A percentile compares a stretch with the other conserved stretches of the same genome.
phyloP scores from a whole-genome alignment of 805 yeast species.

The Saccharomycopsis fodiens region DNA sequence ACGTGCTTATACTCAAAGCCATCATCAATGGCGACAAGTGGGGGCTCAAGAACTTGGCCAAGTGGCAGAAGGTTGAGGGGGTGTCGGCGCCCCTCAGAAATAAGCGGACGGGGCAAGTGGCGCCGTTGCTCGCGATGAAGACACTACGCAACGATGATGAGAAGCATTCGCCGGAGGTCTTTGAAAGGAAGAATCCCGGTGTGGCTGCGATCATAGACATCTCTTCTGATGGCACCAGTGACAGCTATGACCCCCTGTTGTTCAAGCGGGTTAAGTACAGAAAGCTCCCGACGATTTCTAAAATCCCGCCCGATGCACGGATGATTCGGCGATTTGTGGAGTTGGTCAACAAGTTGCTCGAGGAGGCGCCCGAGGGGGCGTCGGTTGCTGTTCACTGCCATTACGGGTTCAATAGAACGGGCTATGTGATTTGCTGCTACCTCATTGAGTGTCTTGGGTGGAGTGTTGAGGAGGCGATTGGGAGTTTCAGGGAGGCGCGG shows the following conservation, averaged over 20 bases:
- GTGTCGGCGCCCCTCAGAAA: constrained; percentile 38
- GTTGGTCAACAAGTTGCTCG: constrained; percentile 41
- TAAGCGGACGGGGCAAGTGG: constrained; percentile 27
- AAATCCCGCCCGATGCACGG: constrained; percentile 59
- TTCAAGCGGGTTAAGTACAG: constrained; percentile 49
- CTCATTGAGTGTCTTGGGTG: constrained; percentile 53
- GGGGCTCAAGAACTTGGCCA: constrained; percentile 69
- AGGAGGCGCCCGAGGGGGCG: constrained; percentile 27
- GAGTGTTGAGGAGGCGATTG: constrained; percentile 55
- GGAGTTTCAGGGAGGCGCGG: constrained; percentile 48
- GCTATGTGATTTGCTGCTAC: constrained; percentile 64
- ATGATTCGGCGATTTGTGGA: constrained; percentile 51
- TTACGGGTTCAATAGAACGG: constrained; percentile 76
- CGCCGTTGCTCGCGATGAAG: constrained; percentile 64
- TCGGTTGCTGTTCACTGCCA: constrained; percentile 68
- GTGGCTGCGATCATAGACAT: constrained; percentile 60
- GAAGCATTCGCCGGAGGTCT: constrained; percentile 46
- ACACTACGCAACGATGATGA: constrained; percentile 60
- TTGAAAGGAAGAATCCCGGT: constrained; percentile 45
- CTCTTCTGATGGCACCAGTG: constrained; percentile 45
- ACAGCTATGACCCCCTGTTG: constrained; percentile 59
- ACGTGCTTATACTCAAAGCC: constrained; percentile 63
- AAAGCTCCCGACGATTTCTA: constrained; percentile 72
- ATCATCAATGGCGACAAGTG: constrained; percentile 63
- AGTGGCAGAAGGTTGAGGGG: constrained; percentile 54